phyloP scores from a whole-genome alignment of 2,329 filamentous ascomycete genomes.

The Pezizomycotina sp. region DNA sequence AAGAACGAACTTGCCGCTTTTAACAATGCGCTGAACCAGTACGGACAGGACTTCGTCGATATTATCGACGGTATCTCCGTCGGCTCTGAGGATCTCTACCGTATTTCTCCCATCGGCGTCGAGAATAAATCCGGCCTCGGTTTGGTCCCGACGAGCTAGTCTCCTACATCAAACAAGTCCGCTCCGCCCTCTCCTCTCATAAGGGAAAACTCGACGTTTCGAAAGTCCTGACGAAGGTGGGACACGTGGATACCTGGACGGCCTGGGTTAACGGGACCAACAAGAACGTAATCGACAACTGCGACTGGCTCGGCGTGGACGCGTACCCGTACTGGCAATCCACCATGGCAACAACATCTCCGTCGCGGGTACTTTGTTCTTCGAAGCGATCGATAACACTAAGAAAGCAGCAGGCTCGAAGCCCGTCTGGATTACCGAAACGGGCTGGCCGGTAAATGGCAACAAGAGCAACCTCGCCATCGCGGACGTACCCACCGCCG shows the following conservation, averaged over 20 bases:
- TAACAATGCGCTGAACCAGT: conserved; percentile 48
- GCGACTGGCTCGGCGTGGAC: conserved; percentile 71
- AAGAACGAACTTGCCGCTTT: conserved; percentile 60
- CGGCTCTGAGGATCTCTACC: conserved; percentile 75
- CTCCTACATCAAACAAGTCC: conserved; percentile 54
- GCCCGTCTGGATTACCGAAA: conserved; percentile 74
- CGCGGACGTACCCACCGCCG: conserved; percentile 49
- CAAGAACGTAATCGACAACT: conserved; percentile 47
- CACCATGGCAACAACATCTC: conserved; percentile 49
- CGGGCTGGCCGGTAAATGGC: conserved; percentile 68
- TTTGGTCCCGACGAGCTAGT: conserved; percentile 44
- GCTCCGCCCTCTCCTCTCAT: conserved; percentile 43
- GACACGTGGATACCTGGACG: conserved; percentile 84
- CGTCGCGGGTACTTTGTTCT: conserved; percentile 49
- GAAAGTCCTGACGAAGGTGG: conserved; percentile 43
- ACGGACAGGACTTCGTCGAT: conserved; percentile 47
- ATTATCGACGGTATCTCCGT: conserved; percentile 69
- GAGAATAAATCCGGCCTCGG: conserved; percentile 46
- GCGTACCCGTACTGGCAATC: conserved; percentile 72
- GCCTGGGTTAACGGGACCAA: conserved; percentile 60
- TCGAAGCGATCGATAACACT: conserved; percentile 46
- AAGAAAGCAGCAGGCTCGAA: conserved; percentile 45
- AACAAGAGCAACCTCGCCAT: conserved; percentile 44
- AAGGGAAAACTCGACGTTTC: no score
- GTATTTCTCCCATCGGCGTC: conserved; percentile 54